phyloP scores from a whole-genome alignment of 164 flowering plant species.

The Echeveria elegans region DNA sequence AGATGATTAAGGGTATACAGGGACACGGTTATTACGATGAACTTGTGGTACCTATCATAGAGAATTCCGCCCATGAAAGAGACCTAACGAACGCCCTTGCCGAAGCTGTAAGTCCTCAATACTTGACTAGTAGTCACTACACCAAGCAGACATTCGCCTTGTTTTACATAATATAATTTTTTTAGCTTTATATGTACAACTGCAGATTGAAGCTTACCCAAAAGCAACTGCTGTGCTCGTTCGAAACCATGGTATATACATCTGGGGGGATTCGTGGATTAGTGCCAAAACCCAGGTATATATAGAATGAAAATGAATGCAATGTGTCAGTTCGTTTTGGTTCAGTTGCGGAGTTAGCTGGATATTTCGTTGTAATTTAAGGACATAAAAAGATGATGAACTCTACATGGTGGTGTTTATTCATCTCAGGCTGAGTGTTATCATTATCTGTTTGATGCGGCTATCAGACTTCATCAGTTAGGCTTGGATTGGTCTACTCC shows the following conservation, averaged over 20 bases:
- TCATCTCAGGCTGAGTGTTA: constrained; percentile 76
- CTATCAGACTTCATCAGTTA: constrained; percentile 73
- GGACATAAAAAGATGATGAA: not conserved
- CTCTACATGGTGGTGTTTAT: not conserved
- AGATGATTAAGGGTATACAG: constrained; percentile 96
- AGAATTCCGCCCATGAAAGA: constrained; percentile 87
- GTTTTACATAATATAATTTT: too few relatives aligned
- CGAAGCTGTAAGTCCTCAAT: constrained; percentile 48
- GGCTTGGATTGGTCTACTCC: constrained; percentile 80
- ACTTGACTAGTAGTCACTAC: too few relatives aligned
- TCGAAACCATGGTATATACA: constrained; percentile 91
- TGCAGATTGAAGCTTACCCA: constrained; percentile 88
- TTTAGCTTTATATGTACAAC: not conserved
- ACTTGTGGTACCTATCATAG: constrained; percentile 92
- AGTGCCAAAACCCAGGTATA: constrained; percentile 96
- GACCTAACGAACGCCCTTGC: constrained; percentile 92
- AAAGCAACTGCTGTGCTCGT: constrained; percentile 97
- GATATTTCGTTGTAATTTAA: not conserved
- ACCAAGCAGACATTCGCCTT: too few relatives aligned
- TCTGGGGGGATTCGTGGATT: constrained; percentile 99
- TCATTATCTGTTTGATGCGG: constrained; percentile 93
- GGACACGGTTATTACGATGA: constrained; percentile 98
- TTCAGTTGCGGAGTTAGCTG: not conserved
- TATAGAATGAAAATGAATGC: not conserved
- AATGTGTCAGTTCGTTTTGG: not conserved